Conservation (phyloP, 441 rosid species). For the Gossypium laxum region DNA sequence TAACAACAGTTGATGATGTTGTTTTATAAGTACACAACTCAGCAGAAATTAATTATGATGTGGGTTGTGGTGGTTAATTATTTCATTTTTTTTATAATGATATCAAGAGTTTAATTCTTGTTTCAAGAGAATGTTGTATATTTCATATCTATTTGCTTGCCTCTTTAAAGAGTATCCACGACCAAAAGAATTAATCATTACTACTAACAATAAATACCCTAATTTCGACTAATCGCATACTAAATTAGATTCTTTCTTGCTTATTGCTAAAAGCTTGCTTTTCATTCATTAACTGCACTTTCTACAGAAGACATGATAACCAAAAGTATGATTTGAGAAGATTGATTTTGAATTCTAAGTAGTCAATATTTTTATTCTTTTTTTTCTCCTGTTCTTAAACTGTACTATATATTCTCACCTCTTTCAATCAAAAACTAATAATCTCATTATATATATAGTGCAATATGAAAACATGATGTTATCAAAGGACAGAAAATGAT, state of each 20-base stretch:
- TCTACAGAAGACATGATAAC: not conserved
- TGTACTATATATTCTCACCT: too few relatives aligned
- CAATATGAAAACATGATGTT: not conserved
- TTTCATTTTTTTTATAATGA: too few relatives aligned
- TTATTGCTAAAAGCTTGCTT: not conserved
- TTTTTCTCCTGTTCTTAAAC: too few relatives aligned
- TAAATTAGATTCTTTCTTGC: not conserved
- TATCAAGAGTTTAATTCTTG: too few relatives aligned
- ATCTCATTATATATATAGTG: not conserved
- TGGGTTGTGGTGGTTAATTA: accelerated
- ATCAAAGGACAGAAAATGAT: not conserved
- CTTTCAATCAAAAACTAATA: too few relatives aligned
- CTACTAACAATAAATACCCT: too few relatives aligned
- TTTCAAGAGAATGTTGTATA: too few relatives aligned
- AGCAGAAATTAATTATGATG: too few relatives aligned
- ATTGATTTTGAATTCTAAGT: slow-evolving; percentile 3
- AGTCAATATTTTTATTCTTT: not conserved
- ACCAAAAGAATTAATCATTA: not conserved
- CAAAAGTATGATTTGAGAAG: not conserved
- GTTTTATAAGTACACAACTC: too few relatives aligned
- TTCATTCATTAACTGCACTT: not conserved
- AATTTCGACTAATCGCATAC: not conserved
- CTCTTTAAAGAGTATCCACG: too few relatives aligned
- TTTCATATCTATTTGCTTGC: accelerated
- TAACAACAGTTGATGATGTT: too few relatives aligned